Evolutionary conservation across 208 protist genomes (phyloP), one percentile per base, ranked within the genome.

Genomic region (Trypanosoma theileri): DNA sequence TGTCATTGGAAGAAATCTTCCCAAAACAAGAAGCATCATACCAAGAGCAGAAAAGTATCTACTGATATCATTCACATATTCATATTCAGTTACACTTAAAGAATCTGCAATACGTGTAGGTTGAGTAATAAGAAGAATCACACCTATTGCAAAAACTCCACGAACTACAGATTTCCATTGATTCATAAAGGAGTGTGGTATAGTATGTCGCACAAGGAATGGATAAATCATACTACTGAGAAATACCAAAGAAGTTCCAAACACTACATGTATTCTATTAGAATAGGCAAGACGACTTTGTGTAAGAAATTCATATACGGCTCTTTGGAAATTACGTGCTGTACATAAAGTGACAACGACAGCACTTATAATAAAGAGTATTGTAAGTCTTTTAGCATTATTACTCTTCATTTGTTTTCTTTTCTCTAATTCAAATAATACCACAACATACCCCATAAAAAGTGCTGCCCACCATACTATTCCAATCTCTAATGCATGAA

Each of bases 261-360:
- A 48, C 6, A 84, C 77, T 28, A 91, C 82, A 69, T 89, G 81
- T 16, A 66, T 64, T 58, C 84, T 75, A 71, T 90, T 85, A 48
- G 76, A 48, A 42, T 75, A 64, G 13, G 75, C 35, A 8, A 93
- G 73, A 73, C 82, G 91, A 73, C 81, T 88, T 65, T 86, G 84
- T n/a, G 84, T 91, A 48, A 92, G 21, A 58, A 92, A 84, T 73
- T 95, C 90, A 71, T 87, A 95, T 41, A 80, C 76, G 7, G 86
- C 82, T 1, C 86, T 83, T 73, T 95, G 90, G 56, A 91, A 80
- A 57, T 91, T 95, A 26, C 85, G 83, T 41, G 85, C 66, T 12
- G 90, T 92, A 46, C 75, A 76, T 56, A 82, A 40, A 21, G 82
- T 74, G 13, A 89, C 42, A 4, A 76, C 26, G 19, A 78, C 44